Base-by-base conservation (phyloP, 495 filamentous ascomycete genomes). In the Neurospora sp. region DNA sequence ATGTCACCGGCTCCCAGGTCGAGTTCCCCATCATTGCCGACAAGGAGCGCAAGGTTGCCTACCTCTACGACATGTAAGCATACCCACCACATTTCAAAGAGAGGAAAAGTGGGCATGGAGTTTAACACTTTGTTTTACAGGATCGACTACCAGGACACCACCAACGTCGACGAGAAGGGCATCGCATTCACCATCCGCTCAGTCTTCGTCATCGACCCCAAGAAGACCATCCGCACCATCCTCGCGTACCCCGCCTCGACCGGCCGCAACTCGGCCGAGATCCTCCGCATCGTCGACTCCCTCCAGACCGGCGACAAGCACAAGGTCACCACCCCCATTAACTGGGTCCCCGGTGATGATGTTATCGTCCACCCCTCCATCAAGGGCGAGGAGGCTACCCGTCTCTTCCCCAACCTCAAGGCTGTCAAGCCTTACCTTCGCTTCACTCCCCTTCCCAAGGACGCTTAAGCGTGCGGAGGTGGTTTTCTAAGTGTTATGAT, bases 141-240 rank as follows among this genome's bases (percentile, higher is more conserved):
- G 91, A 87, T 99, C 76, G 96, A 99, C 84, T 84, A 87, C 84
- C 87, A 89, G 81, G 87, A 89, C 80, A 87, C 85, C 74, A 89
- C 87, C 84, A 98, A 98, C 86, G 94, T 97, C 71, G 94, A 96
- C 82, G 85, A 89, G 79, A 98, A 98, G 90, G 96, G 94, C 75
- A 94, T 97, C 78, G 94, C 96, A 72, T 97, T 98, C 85, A 98
- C 96, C 81, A 98, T 99, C 87, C 94, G 96, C 80, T 97, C 93
- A 76, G 96, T 98, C 84, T 99, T 98, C 89, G 87, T 98, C 86
- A 96, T 99, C 83, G 96, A 98, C 87, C 96, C 96, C 72, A 97
- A 91, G 88, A 98, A 98, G 90, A 94, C 91, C 74, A 98, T 98
- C 84, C 94, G 96, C 78, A 90, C 94, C 79, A 98, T 97, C 83